Evolutionary conservation across 2,329 filamentous ascomycete species (phyloP).

Genomic region (Albophoma yamanashiensis): DNA sequence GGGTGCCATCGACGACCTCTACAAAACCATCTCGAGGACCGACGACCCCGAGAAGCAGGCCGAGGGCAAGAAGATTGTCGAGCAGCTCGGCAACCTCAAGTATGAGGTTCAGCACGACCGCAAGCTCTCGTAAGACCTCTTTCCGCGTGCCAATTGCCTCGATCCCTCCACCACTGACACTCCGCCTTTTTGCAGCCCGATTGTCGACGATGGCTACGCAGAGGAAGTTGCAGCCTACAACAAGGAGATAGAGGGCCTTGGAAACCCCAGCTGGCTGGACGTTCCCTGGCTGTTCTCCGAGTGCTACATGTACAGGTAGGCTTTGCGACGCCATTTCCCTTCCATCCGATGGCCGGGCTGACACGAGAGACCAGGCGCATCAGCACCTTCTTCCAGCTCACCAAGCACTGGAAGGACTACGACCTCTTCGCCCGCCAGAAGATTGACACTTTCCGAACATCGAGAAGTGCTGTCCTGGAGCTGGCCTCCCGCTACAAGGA

Average conservation of each 20-base stretch:
- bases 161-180: neutral
- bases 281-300: constrained; percentile 85
- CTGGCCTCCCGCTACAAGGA: constrained; percentile 70
- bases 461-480: constrained; percentile 74
- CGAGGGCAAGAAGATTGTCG: constrained; percentile 81
- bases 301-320: constrained; percentile 81
- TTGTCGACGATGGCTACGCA: constrained; percentile 63
- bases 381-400: constrained; percentile 64
- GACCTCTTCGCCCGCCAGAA: constrained; percentile 88
- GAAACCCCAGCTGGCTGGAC: constrained; percentile 69
- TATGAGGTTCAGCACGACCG: constrained; percentile 92
- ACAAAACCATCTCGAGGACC: constrained; percentile 54
- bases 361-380: constrained; percentile 48
- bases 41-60: constrained; percentile 53
- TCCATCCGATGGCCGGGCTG: neutral
- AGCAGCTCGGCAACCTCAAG: constrained; percentile 72
- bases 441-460: constrained; percentile 84
- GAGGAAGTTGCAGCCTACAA: constrained; percentile 85
- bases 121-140: constrained; percentile 51
- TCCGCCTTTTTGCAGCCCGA: constrained; percentile 38
- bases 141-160: neutral
- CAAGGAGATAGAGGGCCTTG: constrained; percentile 65
- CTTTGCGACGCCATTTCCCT: neutral
- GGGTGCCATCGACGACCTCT: constrained; percentile 87
- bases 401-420: constrained; percentile 77